Percentiles rank a stretch among this genome's conserved stretches.
Conservation (phyloP, 805 yeast species). For the Millerago galiae region DNA sequence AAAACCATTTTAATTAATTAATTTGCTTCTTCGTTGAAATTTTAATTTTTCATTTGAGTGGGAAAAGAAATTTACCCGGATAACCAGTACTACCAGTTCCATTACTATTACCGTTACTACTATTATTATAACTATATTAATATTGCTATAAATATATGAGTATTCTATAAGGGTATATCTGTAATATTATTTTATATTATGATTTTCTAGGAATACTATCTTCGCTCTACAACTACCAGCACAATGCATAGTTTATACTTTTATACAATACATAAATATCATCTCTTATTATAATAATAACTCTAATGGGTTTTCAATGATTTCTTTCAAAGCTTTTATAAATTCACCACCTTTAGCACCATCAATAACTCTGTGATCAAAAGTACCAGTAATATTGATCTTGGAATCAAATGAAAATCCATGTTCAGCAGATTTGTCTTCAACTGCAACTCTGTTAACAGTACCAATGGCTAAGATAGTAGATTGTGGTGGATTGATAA, state of each 20-base stretch:
- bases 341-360: conserved; percentile 98
- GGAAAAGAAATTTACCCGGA: not conserved
- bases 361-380: conserved; percentile 95
- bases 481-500: conserved; percentile 96
- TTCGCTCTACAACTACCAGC: too few species aligned
- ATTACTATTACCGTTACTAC: too few species aligned
- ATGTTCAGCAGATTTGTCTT: conserved; percentile 82
- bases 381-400: conserved; percentile 90
- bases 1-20: conserved; percentile 27
- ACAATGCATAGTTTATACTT: too few species aligned
- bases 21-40: not conserved
- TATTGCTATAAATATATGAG: too few species aligned
- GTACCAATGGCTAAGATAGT: conserved; percentile 95
- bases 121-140: too few species aligned
- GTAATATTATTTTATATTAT: too few species aligned
- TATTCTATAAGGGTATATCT: too few species aligned
- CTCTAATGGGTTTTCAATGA: conserved; percentile 94
- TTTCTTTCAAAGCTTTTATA: conserved; percentile 85
- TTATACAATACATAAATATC: conserved; percentile 1
- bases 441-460: conserved; percentile 84
- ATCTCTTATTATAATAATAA: conserved; percentile 53
- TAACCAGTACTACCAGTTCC: too few species aligned
- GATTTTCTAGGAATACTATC: too few species aligned
- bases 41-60: not conserved
- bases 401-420: conserved; percentile 92